Evolutionary conservation across 2,329 filamentous ascomycete genomes (phyloP).

Genomic region (Didymella arachidicola): DNA sequence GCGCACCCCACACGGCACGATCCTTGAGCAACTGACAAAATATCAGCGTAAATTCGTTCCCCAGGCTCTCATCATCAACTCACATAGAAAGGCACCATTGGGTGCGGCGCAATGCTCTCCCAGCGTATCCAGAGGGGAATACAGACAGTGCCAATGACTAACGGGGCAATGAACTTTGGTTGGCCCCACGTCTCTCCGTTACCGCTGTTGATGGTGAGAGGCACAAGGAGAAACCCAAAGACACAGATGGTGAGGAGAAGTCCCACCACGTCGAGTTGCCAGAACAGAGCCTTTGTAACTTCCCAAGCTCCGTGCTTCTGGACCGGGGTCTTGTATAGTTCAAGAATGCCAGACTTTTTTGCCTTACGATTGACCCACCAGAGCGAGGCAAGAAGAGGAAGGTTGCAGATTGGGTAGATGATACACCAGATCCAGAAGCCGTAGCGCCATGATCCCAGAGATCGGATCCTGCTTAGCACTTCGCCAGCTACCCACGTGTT

Average conservation of each 20-base stretch:
- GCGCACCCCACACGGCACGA: conserved; percentile 66
- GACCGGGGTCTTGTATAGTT: conserved; percentile 55
- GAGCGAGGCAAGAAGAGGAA: conserved; percentile 64
- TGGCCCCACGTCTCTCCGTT: conserved; percentile 59
- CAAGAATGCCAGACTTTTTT: conserved; percentile 58
- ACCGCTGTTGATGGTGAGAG: conserved; percentile 63
- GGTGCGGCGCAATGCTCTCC: conserved; percentile 62
- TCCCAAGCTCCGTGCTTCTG: conserved; percentile 52
- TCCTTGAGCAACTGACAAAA: conserved; percentile 61
- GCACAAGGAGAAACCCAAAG: conserved; percentile 59
- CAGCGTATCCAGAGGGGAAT: conserved; percentile 62
- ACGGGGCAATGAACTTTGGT: conserved; percentile 60
- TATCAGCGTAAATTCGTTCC: not conserved
- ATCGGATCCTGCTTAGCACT: conserved; percentile 61
- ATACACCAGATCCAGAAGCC: conserved; percentile 68
- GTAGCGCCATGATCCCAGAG: conserved; percentile 65
- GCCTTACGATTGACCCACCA: conserved; percentile 61
- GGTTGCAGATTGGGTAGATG: conserved; percentile 64
- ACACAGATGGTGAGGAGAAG: conserved; percentile 57
- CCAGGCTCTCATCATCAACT: conserved; percentile 19
- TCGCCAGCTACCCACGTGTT: conserved; percentile 71
- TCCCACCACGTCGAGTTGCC: conserved; percentile 63
- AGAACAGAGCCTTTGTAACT: conserved; percentile 58
- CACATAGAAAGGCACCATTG: conserved; percentile 64
- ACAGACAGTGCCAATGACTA: conserved; percentile 60